These are phyloP conservation scores for Neofusicoccum ribis DNA, from an alignment of 2,329 filamentous ascomycete species.

Conservation along the genomic window DNA sequence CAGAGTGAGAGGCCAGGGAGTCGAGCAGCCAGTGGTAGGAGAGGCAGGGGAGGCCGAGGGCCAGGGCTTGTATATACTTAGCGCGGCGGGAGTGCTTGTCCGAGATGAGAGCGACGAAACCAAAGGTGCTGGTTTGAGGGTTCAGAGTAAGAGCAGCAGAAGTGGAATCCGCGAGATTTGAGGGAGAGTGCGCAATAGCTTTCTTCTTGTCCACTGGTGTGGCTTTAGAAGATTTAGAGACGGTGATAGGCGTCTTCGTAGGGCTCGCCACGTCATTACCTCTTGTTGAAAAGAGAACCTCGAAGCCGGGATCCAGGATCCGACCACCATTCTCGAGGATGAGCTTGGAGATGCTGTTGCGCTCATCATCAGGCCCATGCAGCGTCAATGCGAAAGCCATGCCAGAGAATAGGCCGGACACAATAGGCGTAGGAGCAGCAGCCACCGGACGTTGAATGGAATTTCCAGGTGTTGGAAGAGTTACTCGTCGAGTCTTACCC, in stretches of 20 bases:
- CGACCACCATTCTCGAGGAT: slow-evolving; percentile 72
- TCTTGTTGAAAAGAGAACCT: slow-evolving; percentile 68
- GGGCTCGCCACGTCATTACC: slow-evolving; percentile 24
- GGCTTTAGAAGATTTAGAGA: not conserved
- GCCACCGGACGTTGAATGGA: slow-evolving; percentile 31
- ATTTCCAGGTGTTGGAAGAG: slow-evolving; percentile 15
- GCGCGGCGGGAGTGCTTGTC: slow-evolving; percentile 81
- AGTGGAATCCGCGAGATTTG: not conserved
- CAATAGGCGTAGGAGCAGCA: slow-evolving; percentile 30
- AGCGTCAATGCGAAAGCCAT: slow-evolving; percentile 91
- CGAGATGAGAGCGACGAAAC: slow-evolving; percentile 83
- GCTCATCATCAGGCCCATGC: slow-evolving; percentile 53
- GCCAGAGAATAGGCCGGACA: slow-evolving; percentile 63
- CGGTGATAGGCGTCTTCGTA: slow-evolving; percentile 7
- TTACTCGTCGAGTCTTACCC: slow-evolving; percentile 47
- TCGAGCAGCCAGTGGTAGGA: slow-evolving; percentile 77
- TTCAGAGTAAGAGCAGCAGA: slow-evolving; percentile 53
- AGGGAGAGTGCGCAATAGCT: not conserved
- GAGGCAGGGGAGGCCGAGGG: slow-evolving; percentile 83
- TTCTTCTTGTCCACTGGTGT: not conserved
- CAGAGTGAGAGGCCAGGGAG: slow-evolving; percentile 61
- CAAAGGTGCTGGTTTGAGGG: slow-evolving; percentile 53
- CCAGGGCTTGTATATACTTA: slow-evolving; percentile 94
- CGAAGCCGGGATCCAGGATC: slow-evolving; percentile 74
- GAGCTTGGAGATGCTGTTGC: slow-evolving; percentile 58